A percentile compares a stretch with the other conserved stretches of the same genome.
phyloP scores from a whole-genome alignment of 169 alveolate genomes.

The Plasmodium berghei region DNA sequence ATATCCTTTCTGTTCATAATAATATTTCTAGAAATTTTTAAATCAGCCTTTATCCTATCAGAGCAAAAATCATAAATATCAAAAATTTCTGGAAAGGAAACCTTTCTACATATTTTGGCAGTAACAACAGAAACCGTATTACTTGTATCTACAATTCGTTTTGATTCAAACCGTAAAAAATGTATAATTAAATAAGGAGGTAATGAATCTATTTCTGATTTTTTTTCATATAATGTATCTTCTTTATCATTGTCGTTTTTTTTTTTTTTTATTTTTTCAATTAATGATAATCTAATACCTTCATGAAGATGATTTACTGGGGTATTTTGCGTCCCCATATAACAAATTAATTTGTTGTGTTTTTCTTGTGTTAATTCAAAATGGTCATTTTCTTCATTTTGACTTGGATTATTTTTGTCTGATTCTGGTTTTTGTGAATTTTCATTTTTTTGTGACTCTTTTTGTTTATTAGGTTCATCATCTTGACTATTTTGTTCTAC shows the following conservation, averaged over 20 bases:
- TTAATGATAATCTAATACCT: conserved; percentile 91
- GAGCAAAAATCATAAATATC: conserved; percentile 94
- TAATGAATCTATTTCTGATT: conserved; percentile 88
- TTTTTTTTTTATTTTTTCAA: conserved; percentile 91
- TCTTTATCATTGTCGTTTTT: conserved; percentile 85
- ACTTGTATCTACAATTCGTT: conserved; percentile 86
- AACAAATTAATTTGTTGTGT: conserved; percentile 63
- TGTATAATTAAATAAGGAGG: conserved; percentile 95
- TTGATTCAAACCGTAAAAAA: conserved; percentile 97
- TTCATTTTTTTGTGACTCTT: not conserved
- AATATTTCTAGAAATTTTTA: conserved; percentile 87
- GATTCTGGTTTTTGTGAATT: not conserved
- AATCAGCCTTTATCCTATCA: conserved; percentile 87
- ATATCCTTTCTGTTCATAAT: conserved; percentile 85
- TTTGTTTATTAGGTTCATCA: not conserved
- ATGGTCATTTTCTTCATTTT: not conserved
- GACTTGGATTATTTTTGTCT: not conserved
- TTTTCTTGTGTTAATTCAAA: conserved; percentile 49
- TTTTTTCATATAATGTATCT: conserved; percentile 91
- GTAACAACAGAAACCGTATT: conserved; percentile 94
- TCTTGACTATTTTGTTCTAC: conserved; percentile 14
- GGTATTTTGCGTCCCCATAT: conserved; percentile 91
- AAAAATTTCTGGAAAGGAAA: conserved; percentile 92
- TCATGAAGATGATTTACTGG: conserved; percentile 93
- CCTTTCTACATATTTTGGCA: conserved; percentile 96